Evolutionary conservation across 73 alveolate species (phyloP).

Genomic region (Tetrahymena elliotti): DNA sequence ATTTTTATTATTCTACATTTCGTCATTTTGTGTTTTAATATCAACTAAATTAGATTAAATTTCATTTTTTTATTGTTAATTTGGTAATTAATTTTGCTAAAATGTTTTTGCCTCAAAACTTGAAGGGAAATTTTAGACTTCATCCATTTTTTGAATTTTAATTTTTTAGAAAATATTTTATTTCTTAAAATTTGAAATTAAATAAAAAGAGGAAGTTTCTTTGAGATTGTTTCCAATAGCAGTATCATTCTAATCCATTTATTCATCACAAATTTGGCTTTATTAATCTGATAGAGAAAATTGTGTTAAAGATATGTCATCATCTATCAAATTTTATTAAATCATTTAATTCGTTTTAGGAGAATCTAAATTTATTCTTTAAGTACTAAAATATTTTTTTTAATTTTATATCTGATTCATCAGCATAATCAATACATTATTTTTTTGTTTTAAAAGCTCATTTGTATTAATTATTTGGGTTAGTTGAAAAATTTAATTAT

Average conservation of each 20-base stretch:
- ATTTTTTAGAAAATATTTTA: too few species aligned
- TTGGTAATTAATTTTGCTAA: too few species aligned
- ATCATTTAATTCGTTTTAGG: not conserved
- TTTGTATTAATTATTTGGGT: not conserved
- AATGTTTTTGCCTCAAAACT: too few species aligned
- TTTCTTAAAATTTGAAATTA: not conserved
- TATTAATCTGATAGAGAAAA: not conserved
- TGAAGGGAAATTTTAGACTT: too few species aligned
- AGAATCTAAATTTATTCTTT: not conserved
- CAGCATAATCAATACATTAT: not conserved
- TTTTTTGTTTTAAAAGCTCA: not conserved
- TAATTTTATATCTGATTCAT: not conserved
- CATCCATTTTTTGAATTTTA: too few species aligned
- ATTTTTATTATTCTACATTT: too few species aligned
- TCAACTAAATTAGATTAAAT: too few species aligned
- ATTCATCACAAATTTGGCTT: not conserved
- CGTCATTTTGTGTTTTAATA: too few species aligned
- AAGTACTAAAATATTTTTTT: too few species aligned
- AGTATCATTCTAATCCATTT: not conserved
- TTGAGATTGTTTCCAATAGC: too few species aligned
- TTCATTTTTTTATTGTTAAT: too few species aligned
- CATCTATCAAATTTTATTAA: not conserved
- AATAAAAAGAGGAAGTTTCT: not conserved
- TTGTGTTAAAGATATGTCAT: not conserved
- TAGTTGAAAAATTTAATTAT: too few species aligned